phyloP scores from a whole-genome alignment of 352 stramenopile species.

The Pythium chondricola region DNA sequence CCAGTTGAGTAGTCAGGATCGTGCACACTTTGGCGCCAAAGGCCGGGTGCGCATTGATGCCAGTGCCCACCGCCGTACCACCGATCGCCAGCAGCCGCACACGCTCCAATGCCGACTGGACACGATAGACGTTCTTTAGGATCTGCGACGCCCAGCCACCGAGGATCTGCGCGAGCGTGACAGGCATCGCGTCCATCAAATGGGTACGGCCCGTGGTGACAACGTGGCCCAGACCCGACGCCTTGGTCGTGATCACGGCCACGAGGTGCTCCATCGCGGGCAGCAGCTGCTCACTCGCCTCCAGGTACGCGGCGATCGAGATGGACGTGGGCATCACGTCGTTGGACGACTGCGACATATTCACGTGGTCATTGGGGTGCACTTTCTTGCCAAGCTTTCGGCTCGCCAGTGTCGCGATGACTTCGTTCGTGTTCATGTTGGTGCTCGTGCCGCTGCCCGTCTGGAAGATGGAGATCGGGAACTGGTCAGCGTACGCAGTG shows the following conservation, averaged over 20 bases:
- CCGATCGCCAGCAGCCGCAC: conserved; percentile 49
- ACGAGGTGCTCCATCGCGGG: conserved; percentile 45
- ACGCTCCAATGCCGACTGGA: conserved; percentile 37
- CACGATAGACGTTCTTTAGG: conserved; percentile 40
- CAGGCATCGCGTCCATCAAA: conserved; percentile 71
- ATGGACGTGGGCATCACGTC: conserved; percentile 57
- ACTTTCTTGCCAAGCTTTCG: conserved; percentile 70
- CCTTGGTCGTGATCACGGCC: conserved; percentile 30
- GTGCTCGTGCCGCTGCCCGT: conserved; percentile 94
- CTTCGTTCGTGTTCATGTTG: conserved; percentile 99
- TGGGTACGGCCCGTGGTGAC: conserved; percentile 59
- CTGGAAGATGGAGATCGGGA: conserved; percentile 74
- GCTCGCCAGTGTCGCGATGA: conserved; percentile 87
- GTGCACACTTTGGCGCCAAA: conserved; percentile 39
- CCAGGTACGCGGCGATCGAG: conserved; percentile 38
- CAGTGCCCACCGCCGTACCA: conserved; percentile 55
- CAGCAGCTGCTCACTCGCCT: conserved; percentile 55
- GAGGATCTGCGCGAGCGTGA: conserved; percentile 47
- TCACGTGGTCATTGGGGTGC: conserved; percentile 69
- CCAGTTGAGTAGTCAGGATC: conserved; percentile 29
- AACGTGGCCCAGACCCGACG: conserved; percentile 26
- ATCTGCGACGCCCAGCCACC: conserved; percentile 46
- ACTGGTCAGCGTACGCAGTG: conserved; percentile 27
- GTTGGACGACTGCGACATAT: conserved; percentile 70
- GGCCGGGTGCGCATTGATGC: conserved; percentile 47